A percentile compares a stretch with the other conserved stretches of the same genome.
phyloP scores from a whole-genome alignment of 139 green algal species.

The Picochlorum sp. region DNA sequence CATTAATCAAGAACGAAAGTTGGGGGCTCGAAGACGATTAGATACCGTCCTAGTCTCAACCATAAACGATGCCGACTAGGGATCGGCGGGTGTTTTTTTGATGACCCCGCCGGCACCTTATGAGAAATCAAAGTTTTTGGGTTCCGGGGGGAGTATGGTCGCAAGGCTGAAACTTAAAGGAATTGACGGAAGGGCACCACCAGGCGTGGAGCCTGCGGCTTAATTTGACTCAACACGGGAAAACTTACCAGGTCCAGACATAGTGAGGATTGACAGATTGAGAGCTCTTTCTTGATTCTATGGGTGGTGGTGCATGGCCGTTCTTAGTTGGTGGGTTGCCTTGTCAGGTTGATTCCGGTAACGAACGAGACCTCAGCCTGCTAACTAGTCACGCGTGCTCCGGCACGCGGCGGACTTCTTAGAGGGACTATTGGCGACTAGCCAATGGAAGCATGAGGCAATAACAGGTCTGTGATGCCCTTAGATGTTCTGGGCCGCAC shows the following conservation, averaged over 20 bases:
- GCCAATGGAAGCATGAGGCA: constrained; percentile 94
- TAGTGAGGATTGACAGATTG: constrained; percentile 92
- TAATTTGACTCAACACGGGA: constrained; percentile 95
- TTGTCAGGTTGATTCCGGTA: constrained; percentile 96
- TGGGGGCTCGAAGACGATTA: constrained; percentile 99
- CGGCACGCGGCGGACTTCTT: constrained; percentile 75
- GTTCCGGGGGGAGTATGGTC: constrained; percentile 95
- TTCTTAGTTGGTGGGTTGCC: constrained; percentile 92
- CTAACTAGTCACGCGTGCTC: constrained; percentile 83
- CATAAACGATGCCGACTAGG: constrained; percentile 99
- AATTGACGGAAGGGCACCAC: constrained; percentile 95
- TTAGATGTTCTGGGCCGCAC: constrained; percentile 99
- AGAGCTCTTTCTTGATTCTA: constrained; percentile 94
- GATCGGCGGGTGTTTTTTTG: constrained; percentile 90
- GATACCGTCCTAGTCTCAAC: constrained; percentile 99
- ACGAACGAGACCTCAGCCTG: constrained; percentile 95
- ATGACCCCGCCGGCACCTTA: constrained; percentile 96
- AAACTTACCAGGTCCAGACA: constrained; percentile 94
- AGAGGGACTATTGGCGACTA: constrained; percentile 78
- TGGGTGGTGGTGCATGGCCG: constrained; percentile 56
- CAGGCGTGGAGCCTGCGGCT: constrained; percentile 89
- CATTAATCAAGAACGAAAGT: constrained; percentile 99
- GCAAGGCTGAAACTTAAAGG: constrained; percentile 92
- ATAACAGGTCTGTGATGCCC: constrained; percentile 99
- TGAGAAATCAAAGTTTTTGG: constrained; percentile 98